Evolutionary conservation across 1,284 basidiomycete genomes (phyloP).

Genomic region (Leccinum griseonigrum): DNA sequence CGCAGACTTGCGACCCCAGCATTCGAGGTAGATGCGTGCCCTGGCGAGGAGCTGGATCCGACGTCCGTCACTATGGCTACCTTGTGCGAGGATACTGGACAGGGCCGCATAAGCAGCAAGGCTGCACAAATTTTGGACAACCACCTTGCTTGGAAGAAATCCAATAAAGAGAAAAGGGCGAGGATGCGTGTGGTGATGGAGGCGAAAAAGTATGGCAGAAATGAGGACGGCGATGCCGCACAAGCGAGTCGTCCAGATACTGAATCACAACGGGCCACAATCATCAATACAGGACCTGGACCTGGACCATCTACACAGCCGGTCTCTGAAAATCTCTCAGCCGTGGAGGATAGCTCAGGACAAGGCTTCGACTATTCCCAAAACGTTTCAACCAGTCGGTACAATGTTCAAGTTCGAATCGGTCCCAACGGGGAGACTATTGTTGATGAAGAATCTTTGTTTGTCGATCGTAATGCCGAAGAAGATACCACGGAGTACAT

Average conservation of each 20-base stretch:
- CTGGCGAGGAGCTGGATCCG: conserved; percentile 74
- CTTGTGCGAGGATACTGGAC: conserved; percentile 70
- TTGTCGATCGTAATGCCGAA: conserved; percentile 66
- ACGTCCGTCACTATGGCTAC: conserved; percentile 75
- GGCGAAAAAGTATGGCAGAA: conserved; percentile 67
- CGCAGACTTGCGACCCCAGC: conserved; percentile 47
- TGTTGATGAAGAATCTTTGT: conserved; percentile 76
- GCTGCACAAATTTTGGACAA: conserved; percentile 66
- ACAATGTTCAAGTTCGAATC: conserved; percentile 77
- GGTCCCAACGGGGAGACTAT: conserved; percentile 80
- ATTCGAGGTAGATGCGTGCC: conserved; percentile 56
- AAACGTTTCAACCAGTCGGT: conserved; percentile 62
- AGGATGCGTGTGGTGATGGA: conserved; percentile 63
- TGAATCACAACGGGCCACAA: conserved; percentile 11
- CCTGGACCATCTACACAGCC: conserved; percentile 7
- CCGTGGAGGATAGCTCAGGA: conserved; percentile 39
- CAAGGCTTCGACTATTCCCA: conserved; percentile 70
- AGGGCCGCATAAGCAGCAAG: conserved; percentile 71
- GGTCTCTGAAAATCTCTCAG: conserved; percentile 7
- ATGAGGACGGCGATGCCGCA: conserved; percentile 37
- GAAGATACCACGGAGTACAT: conserved; percentile 69
- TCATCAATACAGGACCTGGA: conserved; percentile 3
- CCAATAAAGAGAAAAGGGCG: conserved; percentile 60
- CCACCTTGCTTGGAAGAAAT: conserved; percentile 64
- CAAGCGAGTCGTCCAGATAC: conserved; percentile 21